Evolutionary conservation across 2,329 filamentous ascomycete genomes (phyloP), one percentile per base, ranked within the genome.

Genomic region (Endoconidiophora laricicola): DNA sequence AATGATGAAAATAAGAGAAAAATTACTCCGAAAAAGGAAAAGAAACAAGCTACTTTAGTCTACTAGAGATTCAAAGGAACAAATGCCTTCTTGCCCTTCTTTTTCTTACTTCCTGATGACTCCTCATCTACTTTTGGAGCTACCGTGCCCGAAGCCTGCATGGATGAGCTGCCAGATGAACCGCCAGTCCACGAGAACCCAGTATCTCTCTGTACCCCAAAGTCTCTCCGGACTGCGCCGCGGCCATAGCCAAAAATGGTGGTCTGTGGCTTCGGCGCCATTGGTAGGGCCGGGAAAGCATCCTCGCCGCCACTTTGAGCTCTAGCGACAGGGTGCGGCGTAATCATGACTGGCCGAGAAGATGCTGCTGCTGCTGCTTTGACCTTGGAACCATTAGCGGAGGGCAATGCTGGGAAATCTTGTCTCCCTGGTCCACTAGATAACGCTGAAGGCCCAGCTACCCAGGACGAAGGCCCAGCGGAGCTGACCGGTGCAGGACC

Each of bases 251-350:
- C 75, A 49, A 79, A 78, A 42, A 80, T 76, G 0, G 74, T 77
- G 1, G 74, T 78, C 40, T 69, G 68, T 2, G 75, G 74, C 58
- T 80, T 95, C 0, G 83, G 74, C 1, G 86, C 87, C 0, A 79
- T 72, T 0, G 88, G 88, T 1, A 95, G 71, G 1, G 86, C 81
- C 0, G 88, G 90, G 64, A 95, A 95, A 0, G 79, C 78, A 55
- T 88, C 81, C 42, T 66, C 65, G 44, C 62, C 45, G 4, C 38
- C 50, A n/a, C 26, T 16, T 5, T 3, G 26, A 18, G 26, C 24
- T 22, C 43, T 46, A n/a, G 47, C 36, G 10, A 50, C 49, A 2
- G 52, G 46, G 16, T 46, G 42, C 6, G 52, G 23, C 2, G 41
- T 14, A 37, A 42, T 22, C n/a, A 10, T 37, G 29, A 48, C 29